Base-by-base conservation (phyloP, 306 rosid genomes). In the Alnus rubra region DNA sequence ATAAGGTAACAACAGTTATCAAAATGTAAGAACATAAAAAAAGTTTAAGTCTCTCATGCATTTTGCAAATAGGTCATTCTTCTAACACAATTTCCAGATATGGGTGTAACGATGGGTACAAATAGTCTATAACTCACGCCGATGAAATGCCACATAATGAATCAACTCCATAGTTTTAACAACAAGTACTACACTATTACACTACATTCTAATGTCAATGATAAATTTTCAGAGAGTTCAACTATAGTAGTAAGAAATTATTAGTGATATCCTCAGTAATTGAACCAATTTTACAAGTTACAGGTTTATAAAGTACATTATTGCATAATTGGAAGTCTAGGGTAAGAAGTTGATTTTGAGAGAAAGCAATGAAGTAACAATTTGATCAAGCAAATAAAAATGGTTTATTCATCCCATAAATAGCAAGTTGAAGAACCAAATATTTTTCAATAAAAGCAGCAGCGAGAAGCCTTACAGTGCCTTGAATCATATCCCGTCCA, bases 401-500 rank as follows among this genome's bases (percentile, higher is more conserved):
- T 59, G 30, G 51, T 45, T 28, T 76, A 74, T 70, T 65, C 54
- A 77, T 64, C 68, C 5, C 54, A 67, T 7, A 69, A 19, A 12
- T 18, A 76, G 12, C 52, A n/a, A 79, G 23, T 79, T 53, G 44
- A 79, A 71, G 51, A 71, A 33, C 67, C 60, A 76, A 68, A 63
- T 63, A 71, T 62, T 70, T 74, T 74, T 81, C 74, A 56, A 74
- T 55, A 31, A 49, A 79, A 45, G 72, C 12, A 67, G 13, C 1
- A 84, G 31, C 31, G 70, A 49, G 84, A 71, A 76, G 77, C 60
- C 98, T 88, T 80, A 95, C 98, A 18, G 88, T 84, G 94, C 88
- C 91, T 90, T 88, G 97, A 86, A 95, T 89, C 45, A 95, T 91
- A 82, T 95, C 98, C 78, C 89, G 88, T 76, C 98, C 93, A 49